phyloP scores from a whole-genome alignment of 495 filamentous ascomycete genomes.

The Aspergillus taichungensis region DNA sequence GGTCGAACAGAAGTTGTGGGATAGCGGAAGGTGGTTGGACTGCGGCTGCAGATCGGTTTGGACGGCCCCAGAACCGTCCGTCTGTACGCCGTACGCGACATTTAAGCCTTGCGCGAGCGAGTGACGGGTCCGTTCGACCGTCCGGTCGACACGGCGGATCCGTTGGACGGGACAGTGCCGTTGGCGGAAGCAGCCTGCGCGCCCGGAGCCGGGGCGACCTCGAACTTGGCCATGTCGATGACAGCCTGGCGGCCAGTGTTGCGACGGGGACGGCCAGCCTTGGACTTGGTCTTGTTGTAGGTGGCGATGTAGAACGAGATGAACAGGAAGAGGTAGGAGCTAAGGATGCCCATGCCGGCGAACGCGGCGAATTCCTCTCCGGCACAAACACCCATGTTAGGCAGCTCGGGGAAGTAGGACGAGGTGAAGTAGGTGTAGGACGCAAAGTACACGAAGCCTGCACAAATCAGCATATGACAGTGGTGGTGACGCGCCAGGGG shows the following conservation, averaged over 20 bases:
- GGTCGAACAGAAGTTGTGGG: neutral
- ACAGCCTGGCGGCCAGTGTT: constrained; percentile 44
- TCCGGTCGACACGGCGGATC: constrained; percentile 23
- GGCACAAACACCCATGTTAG: constrained; percentile 76
- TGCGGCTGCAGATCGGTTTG: no score
- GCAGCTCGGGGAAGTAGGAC: constrained; percentile 80
- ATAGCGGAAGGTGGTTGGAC: neutral
- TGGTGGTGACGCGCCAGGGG: neutral
- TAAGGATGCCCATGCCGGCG: constrained; percentile 82
- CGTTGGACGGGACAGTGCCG: constrained; percentile 26
- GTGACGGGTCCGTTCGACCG: constrained; percentile 39
- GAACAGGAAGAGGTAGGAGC: constrained; percentile 92
- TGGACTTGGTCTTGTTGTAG: constrained; percentile 73
- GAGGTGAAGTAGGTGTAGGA: constrained; percentile 92
- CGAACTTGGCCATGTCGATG: constrained; percentile 47
- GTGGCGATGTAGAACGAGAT: constrained; percentile 98
- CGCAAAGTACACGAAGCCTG: constrained; percentile 89
- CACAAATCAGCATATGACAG: constrained; percentile 5
- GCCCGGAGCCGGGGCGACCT: constrained; percentile 30
- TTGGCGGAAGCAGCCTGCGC: constrained; percentile 9
- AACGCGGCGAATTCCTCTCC: constrained; percentile 98
- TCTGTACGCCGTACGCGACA: neutral
- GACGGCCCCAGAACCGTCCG: no score
- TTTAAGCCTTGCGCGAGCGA: constrained; percentile 43
- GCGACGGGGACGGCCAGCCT: constrained; percentile 44